Percentiles rank a stretch among this genome's conserved stretches.
Conservation (phyloP, 768 basidiomycete species). For the Hirschioporus abietinus region DNA sequence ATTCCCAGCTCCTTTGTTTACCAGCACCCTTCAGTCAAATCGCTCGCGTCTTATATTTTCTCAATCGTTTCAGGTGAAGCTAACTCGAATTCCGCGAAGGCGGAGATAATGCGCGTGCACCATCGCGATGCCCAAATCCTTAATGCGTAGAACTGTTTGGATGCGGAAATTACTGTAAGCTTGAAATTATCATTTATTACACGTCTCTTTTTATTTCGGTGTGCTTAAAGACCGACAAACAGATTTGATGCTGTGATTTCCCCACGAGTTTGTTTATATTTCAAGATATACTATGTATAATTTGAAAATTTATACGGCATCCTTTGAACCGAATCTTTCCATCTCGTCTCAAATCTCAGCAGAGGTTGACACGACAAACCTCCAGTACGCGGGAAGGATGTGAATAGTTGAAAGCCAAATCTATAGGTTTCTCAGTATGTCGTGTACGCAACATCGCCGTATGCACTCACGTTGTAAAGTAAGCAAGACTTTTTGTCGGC, state of each 20-base stretch:
- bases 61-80: slow-evolving; percentile 12
- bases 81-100: background rate
- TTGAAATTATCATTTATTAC: no score
- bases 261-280: no score
- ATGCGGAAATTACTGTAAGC: no score
- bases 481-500: slow-evolving; percentile 23
- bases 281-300: no score
- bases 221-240: no score
- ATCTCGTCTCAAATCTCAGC: background rate
- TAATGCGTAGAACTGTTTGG: no score
- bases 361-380: background rate
- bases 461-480: slow-evolving; percentile 24
- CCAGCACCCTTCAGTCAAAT: slow-evolving; percentile 32
- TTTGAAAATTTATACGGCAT: background rate
- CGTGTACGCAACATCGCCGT: background rate
- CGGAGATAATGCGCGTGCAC: no score
- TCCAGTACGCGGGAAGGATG: background rate
- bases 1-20: slow-evolving; percentile 31
- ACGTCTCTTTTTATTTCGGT: no score
- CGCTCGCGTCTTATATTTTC: slow-evolving; percentile 21
- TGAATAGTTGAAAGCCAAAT: background rate
- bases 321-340: no score
- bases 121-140: no score
- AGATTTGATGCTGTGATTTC: no score
- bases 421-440: background rate